Evolutionary conservation across 192 early-diverging fungal species (phyloP), one percentile per base, ranked within the genome.

Genomic region (Coemansia sp.): DNA sequence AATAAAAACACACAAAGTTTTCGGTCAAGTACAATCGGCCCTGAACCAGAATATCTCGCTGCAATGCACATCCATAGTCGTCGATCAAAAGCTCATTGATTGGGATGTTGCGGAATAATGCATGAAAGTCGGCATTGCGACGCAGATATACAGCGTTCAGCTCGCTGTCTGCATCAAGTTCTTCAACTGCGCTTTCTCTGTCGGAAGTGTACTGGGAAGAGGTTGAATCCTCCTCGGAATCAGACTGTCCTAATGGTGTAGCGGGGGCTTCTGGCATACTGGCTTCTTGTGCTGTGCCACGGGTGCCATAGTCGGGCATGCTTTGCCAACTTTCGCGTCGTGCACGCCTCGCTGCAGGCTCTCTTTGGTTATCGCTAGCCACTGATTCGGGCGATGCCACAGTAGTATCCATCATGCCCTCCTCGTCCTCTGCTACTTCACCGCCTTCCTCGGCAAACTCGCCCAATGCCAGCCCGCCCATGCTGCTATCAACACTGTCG

Each of bases 41-140:
- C 45, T 94, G 93, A 14, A 90, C 83, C 5, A 94, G 73, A 38
- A 94, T 93, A 44, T 94, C 93, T 45, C 90, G 89, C 72, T 94
- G 91, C 46, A 91, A 69, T 2, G 93, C 93, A 50, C 93, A 94
- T 0, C 85, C 83, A 65, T 84, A 90, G 74, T 92, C 88, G 41
- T 79, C 81, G 13, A 73, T 70, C 21, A 82, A 54, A 3, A 76
- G 66, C 63, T 82, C 80, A 64, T 76, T 69, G 49, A 76, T 76
- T 5, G 80, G 80, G 9, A 82, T 72, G 50, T 69, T 66, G 33
- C 73, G 72, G 57, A 82, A 82, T 19, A 82, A 63, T 56, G 53
- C 56, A 40, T 82, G 80, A 40, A 82, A 82, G 40, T 79, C 80
- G 1, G 77, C 65, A 50, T 82, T 82, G 35, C 76, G 68, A 50